Base-by-base conservation (phyloP, 768 basidiomycete genomes). In the Royoungia palumana region DNA sequence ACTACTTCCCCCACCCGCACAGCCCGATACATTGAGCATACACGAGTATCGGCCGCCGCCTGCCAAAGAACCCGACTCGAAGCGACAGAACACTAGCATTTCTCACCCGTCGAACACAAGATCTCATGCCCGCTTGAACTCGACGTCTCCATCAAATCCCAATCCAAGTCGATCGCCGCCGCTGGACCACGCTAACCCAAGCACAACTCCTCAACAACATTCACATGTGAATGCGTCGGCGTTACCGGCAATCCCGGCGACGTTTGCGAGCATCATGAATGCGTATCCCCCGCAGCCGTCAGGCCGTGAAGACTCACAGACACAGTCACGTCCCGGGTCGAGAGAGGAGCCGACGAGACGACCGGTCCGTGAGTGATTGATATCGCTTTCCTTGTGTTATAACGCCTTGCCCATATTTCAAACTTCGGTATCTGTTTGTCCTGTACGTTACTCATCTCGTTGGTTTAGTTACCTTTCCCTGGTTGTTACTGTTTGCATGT, bases 211-310 rank as follows among this genome's bases (percentile, higher is more conserved):
- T 8, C 59, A 56, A 17, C 67, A 68, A 30, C 44, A 49, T 10
- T 50, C 53, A 12, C 61, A 68, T 41, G 41, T 16, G 20, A 61
- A 48, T 32, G 25, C 47, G 27, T 44, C 56, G 2, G 49, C 57
- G 41, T 48, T 64, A 22, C 65, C 63, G 19, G 55, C 71, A 0
- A 69, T 77, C 9, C 75, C 80, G 2, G 70, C 81, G 22, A 77
- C 82, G 45, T 79, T 85, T 61, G 85, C 82, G 28, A 81, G 77
- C 50, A 83, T 87, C 54, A 81, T 87, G 82, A 79, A 82, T 56
- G 82, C 83, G n/a, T 85, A 83, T 62, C 75, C 81, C 9, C 62
- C 70, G 1, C 63, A 65, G 25, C 53, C 57, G 16, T 53, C 61
- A 17, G 49, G 32, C 11, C 61, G 56, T 16, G 66, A 56, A 9